Conservation (phyloP, 371 early-diverging fungal species). For the Mortierella sp. region DNA sequence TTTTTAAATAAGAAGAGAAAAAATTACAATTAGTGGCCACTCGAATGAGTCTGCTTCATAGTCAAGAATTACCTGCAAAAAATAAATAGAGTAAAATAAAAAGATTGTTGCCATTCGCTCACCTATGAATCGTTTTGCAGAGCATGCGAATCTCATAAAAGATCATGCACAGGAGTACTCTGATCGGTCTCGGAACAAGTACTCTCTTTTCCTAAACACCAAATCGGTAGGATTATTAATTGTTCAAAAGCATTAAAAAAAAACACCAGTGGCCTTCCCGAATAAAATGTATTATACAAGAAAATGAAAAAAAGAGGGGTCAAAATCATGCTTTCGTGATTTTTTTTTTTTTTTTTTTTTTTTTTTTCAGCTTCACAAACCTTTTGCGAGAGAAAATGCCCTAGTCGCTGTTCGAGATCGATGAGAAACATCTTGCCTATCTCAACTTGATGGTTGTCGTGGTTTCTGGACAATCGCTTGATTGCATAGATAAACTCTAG, state of each 20-base stretch:
- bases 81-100: background rate
- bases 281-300: background rate
- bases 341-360: no score
- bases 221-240: background rate
- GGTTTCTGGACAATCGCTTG: slow-evolving; percentile 55
- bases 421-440: slow-evolving; percentile 72
- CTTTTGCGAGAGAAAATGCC: slow-evolving; percentile 67
- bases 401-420: slow-evolving; percentile 68
- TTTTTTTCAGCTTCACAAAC: no score
- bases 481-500: slow-evolving; percentile 69
- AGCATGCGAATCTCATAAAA: slow-evolving; percentile 69
- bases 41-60: background rate
- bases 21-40: background rate
- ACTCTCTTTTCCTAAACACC: slow-evolving; percentile 57
- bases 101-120: background rate
- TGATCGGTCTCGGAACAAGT: slow-evolving; percentile 64
- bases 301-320: background rate
- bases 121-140: slow-evolving; percentile 68
- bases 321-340: background rate
- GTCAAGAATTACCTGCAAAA: background rate
- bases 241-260: background rate
- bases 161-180: slow-evolving; percentile 64
- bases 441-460: slow-evolving; percentile 65
- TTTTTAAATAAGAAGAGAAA: background rate
- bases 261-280: background rate